Evolutionary conservation across 441 rosid species (phyloP), one percentile per base, ranked within the genome.

Genomic region (Cnidoscolus chayamansa): DNA sequence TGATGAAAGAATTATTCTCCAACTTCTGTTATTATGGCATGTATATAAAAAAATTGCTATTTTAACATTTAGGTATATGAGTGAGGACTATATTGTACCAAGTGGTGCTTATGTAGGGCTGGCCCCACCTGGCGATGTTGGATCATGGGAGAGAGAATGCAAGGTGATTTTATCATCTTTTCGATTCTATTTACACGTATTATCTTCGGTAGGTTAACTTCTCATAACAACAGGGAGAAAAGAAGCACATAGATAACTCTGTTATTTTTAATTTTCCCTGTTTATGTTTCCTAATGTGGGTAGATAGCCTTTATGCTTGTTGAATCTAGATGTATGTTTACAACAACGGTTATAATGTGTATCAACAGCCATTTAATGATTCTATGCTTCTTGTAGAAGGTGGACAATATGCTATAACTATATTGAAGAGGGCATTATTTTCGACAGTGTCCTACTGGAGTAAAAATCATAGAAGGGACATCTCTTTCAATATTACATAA

Each of bases 131-230:
- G 98, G 97, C 68, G 95, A 87, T 13, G 82, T 67, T 64, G 98
- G 97, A 72, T 89, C 97, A 8, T 94, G 98, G 98, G 95, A 92
- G 81, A 73, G 65, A 72, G 98, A 91, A 83, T 82, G 92, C 80
- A 94, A 94, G 88, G 98, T 88, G 71, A 77, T 57, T 68, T 32
- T 31, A 12, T 12, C 65, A 31, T 48, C 37, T 49, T 58, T 60
- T 47, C 17, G 32, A 9, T 12, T 55, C 31, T 4, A 0, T 15
- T 70, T 40, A 31, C 15, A 10, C 6, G 6, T 40, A 40, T 40
- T 6, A 40, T 6, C 45, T 40, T 40, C 6, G 7, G 45, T 40
- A 40, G 45, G 45, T 40, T 5, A 40, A 5, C 45, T 40, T 40
- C 45, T 3, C 7, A 5, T 40, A 40, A 5, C 45, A 40, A 40